phyloP scores from a whole-genome alignment of 176 grass and related monocot genomes.

The Zoysia japonica region DNA sequence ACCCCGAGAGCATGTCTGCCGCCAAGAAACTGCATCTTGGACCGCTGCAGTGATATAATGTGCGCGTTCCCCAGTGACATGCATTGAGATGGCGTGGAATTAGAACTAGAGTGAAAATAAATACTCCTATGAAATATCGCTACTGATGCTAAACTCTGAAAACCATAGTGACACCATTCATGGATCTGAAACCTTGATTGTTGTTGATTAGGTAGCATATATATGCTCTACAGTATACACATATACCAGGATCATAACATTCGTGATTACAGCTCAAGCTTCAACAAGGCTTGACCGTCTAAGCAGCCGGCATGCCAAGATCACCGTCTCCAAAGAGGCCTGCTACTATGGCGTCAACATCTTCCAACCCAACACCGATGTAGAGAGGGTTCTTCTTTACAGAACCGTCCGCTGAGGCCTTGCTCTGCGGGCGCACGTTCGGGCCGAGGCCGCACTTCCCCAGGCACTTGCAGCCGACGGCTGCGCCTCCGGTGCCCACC shows the following conservation, averaged over 20 bases:
- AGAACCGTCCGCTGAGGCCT: not conserved
- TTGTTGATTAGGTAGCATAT: not conserved
- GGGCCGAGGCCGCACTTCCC: constrained; percentile 75
- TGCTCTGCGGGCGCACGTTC: constrained; percentile 46
- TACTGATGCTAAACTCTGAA: not conserved
- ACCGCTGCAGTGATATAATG: too few species aligned
- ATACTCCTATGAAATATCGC: too few species aligned
- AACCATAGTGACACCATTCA: not conserved
- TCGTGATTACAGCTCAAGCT: not conserved
- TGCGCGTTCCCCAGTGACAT: too few species aligned
- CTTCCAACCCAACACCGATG: constrained; percentile 68
- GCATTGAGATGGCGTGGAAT: too few species aligned
- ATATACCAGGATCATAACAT: constrained; percentile 3
- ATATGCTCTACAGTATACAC: constrained; percentile 2
- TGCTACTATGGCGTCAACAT: constrained; percentile 63
- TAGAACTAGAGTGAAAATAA: too few species aligned
- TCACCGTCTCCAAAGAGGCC: constrained; percentile 32
- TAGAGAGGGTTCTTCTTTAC: constrained; percentile 45
- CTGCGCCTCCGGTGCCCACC: constrained; percentile 23
- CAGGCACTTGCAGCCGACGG: constrained; percentile 74
- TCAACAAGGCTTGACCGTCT: not conserved
- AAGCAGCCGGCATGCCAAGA: not conserved
- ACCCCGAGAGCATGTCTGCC: too few species aligned
- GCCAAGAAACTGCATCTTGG: too few species aligned
- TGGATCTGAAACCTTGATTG: not conserved